Base-by-base conservation (phyloP, 352 stramenopile genomes). In the Globisporangium lucens region DNA sequence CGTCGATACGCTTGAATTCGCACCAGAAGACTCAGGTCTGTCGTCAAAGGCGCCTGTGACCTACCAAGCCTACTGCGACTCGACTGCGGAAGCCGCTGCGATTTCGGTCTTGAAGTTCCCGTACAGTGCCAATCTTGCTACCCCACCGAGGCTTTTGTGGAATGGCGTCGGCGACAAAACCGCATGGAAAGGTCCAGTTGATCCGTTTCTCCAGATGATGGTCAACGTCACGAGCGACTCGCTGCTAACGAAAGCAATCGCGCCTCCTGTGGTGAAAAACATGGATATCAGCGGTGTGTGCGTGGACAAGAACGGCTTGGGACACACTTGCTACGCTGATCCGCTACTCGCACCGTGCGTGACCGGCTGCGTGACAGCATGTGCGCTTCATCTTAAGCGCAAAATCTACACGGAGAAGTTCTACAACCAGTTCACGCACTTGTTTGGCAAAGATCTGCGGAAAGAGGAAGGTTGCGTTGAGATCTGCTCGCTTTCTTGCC, bases 401-500 rank as follows among this genome's bases (percentile, higher is more conserved):
- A 81, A 77, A 29, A 66, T 71, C 13, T 89, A 89, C 67, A 69
- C 74, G 4, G 56, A 73, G n/a, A 56, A 64, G 20, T 75, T 91
- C 15, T 82, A 82, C 56, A 35, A 52, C 13, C 46, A 80, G 61
- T 93, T 91, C 51, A 73, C 69, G 38, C 82, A 90, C 65, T 65
- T 93, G 12, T 91, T 93, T 59, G 83, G 85, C 63, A 89, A 91
- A 58, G 72, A 91, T 47, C 68, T 93, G 58, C 61, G 58, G 4
- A 78, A 79, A n/a, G 80, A 91, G 29, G 85, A 93, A 61, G 85
- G 89, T 61, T 93, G 85, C 57, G 76, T 91, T 22, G 85, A 91
- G 56, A 64, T 71, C 22, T 93, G 85, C 33, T 69, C 80, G 7
- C 65, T 82, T 3, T 80, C 79, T 24, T 93, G 83, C 49, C 83